Base-by-base conservation (phyloP, 352 stramenopile genomes). In the Globisporangium okanoganense region DNA sequence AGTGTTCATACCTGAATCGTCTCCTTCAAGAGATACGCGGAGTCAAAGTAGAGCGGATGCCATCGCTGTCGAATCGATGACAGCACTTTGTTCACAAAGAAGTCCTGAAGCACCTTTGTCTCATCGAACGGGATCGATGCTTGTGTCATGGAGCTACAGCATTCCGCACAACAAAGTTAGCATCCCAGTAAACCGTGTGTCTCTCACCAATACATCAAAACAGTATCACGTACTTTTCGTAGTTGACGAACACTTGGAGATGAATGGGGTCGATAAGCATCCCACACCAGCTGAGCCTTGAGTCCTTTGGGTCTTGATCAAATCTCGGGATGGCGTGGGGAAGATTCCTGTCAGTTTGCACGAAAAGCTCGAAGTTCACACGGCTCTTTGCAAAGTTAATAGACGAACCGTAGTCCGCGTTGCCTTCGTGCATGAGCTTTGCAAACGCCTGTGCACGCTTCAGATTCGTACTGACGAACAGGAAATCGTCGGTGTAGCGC, bases 401-500 rank as follows among this genome's bases (percentile, higher is more conserved):
- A 12, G 38, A 60, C 13, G 24, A 51, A 6, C 54, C 54, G 40
- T 82, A 94, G 2, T 87, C 75, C 1, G 76, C 61, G 25, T 82
- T 83, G 2, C 79, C 78, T 36, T 74, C 61, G 31, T 90, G 79
- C 79, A 92, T 88, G 25, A 88, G 60, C 12, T 76, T 44, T 5
- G 68, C 66, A 49, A 94, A 94, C 24, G 13, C 66, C 8, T 65
- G 62, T 3, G 82, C 85, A 5, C 79, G 70, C 13, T 70, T 68
- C 25, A 79, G 8, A 57, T 87, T 72, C 5, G 76, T 79, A 27
- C 76, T 88, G 25, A 90, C 59, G 58, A 85, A 89, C 29, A 92
- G 67, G 58, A 90, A 94, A 36, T 94, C 85, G 47, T 94, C 85
- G 0, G 79, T 92, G 64, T 90, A 92, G 10, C 85, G 75, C 49